phyloP scores from a whole-genome alignment of 192 early-diverging fungal species.

The Backusella psychrophila region DNA sequence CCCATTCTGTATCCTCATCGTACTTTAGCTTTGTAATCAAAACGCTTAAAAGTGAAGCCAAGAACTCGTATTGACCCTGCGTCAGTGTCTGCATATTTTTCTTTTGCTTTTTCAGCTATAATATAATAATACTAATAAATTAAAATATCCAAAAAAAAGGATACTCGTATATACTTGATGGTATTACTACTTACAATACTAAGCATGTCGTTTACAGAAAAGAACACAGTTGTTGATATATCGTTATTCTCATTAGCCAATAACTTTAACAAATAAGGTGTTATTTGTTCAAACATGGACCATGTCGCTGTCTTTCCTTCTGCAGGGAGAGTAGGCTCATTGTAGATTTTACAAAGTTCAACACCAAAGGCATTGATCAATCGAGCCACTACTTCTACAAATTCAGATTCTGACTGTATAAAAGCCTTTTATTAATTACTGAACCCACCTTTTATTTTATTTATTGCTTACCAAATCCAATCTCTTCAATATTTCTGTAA shows the following conservation, averaged over 20 bases:
- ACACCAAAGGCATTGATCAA: slow-evolving; percentile 71
- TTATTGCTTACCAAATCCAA: slow-evolving; percentile 43
- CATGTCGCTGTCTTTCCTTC: slow-evolving; percentile 54
- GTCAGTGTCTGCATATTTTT: slow-evolving; percentile 42
- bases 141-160: neutral
- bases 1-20: slow-evolving; percentile 79
- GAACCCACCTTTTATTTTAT: neutral
- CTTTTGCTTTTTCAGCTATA: slow-evolving; percentile 55
- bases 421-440: neutral
- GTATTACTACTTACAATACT: slow-evolving; percentile 57
- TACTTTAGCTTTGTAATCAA: slow-evolving; percentile 89
- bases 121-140: slow-evolving; percentile 9
- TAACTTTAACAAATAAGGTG: slow-evolving; percentile 78
- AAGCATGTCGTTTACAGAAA: slow-evolving; percentile 71
- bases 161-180: neutral
- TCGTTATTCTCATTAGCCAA: slow-evolving; percentile 84
- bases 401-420: slow-evolving; percentile 52
- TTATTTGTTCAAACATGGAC: slow-evolving; percentile 67
- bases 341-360: slow-evolving; percentile 67
- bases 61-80: slow-evolving; percentile 46
- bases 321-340: slow-evolving; percentile 34
- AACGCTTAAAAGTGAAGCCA: slow-evolving; percentile 57
- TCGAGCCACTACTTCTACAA: slow-evolving; percentile 67
- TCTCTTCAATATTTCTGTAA: slow-evolving; percentile 46
- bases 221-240: slow-evolving; percentile 73